These are phyloP conservation scores for Mycena sp. DNA, from an alignment of 1,284 basidiomycete genomes.

Conservation along the genomic window DNA sequence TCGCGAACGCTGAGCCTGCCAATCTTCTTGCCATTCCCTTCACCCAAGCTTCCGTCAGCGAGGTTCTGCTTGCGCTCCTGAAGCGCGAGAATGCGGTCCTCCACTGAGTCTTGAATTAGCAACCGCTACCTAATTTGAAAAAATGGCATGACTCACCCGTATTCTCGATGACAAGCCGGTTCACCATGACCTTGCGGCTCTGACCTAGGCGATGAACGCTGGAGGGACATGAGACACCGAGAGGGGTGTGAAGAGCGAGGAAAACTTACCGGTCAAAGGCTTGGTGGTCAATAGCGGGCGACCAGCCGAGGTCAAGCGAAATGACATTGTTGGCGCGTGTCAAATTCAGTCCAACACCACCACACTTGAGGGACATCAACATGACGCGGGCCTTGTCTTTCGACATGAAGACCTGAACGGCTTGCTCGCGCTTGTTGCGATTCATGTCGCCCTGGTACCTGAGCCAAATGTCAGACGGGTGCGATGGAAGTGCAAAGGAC, in stretches of 20 bases:
- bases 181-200: conserved; percentile 59
- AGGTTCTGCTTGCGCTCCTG: conserved; percentile 67
- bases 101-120: conserved; percentile 42
- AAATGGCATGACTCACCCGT: conserved; percentile 38
- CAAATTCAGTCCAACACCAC: conserved; percentile 67
- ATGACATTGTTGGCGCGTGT: conserved; percentile 72
- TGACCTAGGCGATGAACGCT: conserved; percentile 65
- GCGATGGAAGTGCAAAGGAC: not conserved
- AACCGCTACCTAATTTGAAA: not conserved
- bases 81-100: conserved; percentile 66
- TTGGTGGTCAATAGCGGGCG: conserved; percentile 64
- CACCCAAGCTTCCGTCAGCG: conserved; percentile 68
- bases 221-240: not conserved
- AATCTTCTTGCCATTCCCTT: conserved; percentile 65
- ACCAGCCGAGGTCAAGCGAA: conserved; percentile 70
- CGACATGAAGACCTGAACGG: conserved; percentile 65
- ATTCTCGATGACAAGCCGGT: conserved; percentile 65
- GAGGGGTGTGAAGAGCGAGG: not conserved
- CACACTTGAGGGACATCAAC: conserved; percentile 70
- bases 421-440: conserved; percentile 56
- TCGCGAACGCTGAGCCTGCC: conserved; percentile 31
- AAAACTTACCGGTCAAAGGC: conserved; percentile 38
- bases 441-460: conserved; percentile 72
- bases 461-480: not conserved
- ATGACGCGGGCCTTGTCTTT: conserved; percentile 62